Conservation (phyloP, 2,329 filamentous ascomycete species). For the Phoma sp. region DNA sequence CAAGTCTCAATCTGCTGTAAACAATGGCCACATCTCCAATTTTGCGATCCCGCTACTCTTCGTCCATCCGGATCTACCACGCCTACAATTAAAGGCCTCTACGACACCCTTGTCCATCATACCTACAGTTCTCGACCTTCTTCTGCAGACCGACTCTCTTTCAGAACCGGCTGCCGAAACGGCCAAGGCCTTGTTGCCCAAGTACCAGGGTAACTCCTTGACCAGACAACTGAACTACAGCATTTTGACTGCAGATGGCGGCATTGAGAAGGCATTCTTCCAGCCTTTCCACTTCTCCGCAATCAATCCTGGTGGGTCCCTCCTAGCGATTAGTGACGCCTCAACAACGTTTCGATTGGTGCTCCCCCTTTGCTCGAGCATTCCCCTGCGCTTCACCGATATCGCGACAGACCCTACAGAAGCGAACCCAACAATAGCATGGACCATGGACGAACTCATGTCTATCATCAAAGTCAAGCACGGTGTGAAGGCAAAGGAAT, state of each 20-base stretch:
- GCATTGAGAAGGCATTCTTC: constrained; percentile 18
- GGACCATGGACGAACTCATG: constrained; percentile 23
- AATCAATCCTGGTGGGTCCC: constrained; percentile 25
- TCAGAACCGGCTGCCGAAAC: constrained; percentile 4
- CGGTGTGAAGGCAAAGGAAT: constrained; percentile 18
- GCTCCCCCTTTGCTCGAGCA: constrained; percentile 24
- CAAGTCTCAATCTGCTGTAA: constrained; percentile 23
- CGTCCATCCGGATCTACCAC: constrained; percentile 22
- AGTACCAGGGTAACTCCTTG: constrained; percentile 24
- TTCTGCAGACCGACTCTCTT: constrained; percentile 21
- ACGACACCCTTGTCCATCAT: constrained; percentile 25
- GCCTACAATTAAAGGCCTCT: constrained; percentile 22
- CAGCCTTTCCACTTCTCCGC: constrained; percentile 27
- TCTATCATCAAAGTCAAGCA: constrained; percentile 22
- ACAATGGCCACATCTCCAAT: constrained; percentile 25
- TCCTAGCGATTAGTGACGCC: constrained; percentile 26
- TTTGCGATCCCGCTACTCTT: constrained; percentile 27
- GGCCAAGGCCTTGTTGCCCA: constrained; percentile 15
- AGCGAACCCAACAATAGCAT: constrained; percentile 18
- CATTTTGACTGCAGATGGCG: constrained; percentile 12
- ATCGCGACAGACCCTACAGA: constrained; percentile 19
- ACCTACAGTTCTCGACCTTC: constrained; percentile 24
- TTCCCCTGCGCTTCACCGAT: constrained; percentile 24
- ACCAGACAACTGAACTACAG: constrained; percentile 21
- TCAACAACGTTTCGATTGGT: constrained; percentile 21